Base-by-base conservation (phyloP, 805 yeast genomes). In the Priceomyces castillae region DNA sequence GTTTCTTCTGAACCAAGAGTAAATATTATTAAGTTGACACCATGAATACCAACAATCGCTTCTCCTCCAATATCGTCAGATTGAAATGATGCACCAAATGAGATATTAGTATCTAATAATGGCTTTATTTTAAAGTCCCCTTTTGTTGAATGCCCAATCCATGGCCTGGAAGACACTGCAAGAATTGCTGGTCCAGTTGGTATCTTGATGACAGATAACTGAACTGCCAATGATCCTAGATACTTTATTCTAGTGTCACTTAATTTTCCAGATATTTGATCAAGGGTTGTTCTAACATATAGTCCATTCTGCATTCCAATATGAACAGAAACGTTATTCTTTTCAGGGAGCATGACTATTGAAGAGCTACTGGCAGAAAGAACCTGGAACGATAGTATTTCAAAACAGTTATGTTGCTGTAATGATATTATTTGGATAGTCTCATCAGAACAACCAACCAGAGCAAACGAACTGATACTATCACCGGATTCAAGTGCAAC, bases 301-400 rank as follows among this genome's bases (percentile, higher is more conserved):
- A 90, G 79, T 16, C 98, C 98, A 59, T 82, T 87, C n/a, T 67
- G 75, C 71, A 90, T 73, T 1, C 97, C 97, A 39, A 89, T 76
- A 61, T 90, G 95, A 9, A 86, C 73, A 46, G 66, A 72, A 2
- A 67, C 46, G 37, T 26, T 34, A 47, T 46, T 30, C 43, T 53
- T 31, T 40, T 50, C 23, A 38, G 53, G 33, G 14, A 59, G 22
- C 50, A 69, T 50, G 19, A 62, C 49, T 7, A 67, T 48, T 0
- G 69, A 60, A 2, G 59, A 46, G 25, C 64, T 46, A 34, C 52
- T 59, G 2, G 89, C 77, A 31, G 82, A 74, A 17, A 90, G 59
- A 1, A 81, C 83, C 59, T 89, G 95, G 15, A 83, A 70, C 1
- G 86, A 71, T 4, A 86, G 52, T 0, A 76, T 58, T 28, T 81